These are phyloP conservation scores for Austroboletus novae-zelandiae DNA, from an alignment of 1,284 basidiomycete genomes.

Conservation along the genomic window DNA sequence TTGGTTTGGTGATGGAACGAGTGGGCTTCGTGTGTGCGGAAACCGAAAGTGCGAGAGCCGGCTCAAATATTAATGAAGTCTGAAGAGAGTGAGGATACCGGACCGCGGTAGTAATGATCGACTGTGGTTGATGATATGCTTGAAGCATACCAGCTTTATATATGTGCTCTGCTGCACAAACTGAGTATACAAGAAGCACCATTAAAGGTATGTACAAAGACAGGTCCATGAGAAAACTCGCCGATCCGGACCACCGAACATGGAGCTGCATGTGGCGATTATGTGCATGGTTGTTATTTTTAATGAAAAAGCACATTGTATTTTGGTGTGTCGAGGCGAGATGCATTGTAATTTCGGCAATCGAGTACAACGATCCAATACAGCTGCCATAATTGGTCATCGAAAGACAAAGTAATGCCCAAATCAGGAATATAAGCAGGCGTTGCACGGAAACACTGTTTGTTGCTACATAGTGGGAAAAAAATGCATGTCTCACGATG, in stretches of 20 bases:
- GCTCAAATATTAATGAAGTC: neutral
- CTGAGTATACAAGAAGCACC: neutral
- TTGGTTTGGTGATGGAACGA: neutral
- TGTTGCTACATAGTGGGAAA: too few species aligned
- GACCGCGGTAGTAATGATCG: neutral
- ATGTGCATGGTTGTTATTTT: too few species aligned
- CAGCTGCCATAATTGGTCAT: too few species aligned
- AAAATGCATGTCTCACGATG: too few species aligned
- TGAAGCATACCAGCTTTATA: neutral
- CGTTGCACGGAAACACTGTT: slow-evolving; percentile 9
- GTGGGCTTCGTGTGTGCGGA: neutral
- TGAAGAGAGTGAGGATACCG: neutral
- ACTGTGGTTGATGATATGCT: neutral
- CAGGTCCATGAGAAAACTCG: neutral
- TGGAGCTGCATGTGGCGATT: neutral
- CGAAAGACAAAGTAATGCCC: slow-evolving; percentile 9
- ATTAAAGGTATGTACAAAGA: neutral
- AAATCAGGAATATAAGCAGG: slow-evolving; percentile 32
- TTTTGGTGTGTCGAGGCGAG: too few species aligned
- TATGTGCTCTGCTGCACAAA: neutral
- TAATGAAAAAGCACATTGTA: too few species aligned
- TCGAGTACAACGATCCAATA: too few species aligned
- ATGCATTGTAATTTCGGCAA: too few species aligned
- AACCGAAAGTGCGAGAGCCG: neutral
- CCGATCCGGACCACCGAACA: neutral